A percentile compares a stretch with the other conserved stretches of the same genome.
Evolutionary conservation across 176 grass and related monocot genomes (phyloP).

Genomic region (Rhynchospora pubera): DNA sequence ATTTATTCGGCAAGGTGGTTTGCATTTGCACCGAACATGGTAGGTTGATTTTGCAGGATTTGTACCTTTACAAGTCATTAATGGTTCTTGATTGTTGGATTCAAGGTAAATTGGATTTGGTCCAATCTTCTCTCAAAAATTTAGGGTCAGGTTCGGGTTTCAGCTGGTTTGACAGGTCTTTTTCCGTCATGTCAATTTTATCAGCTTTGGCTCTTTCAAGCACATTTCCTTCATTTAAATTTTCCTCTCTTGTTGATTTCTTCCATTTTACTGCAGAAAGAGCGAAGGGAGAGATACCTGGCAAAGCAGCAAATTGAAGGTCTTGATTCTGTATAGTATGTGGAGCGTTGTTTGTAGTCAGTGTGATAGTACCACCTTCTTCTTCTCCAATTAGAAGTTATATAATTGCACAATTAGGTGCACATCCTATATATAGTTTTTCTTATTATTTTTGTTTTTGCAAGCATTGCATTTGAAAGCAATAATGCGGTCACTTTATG

Average conservation of each 20-base stretch:
- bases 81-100: not conserved
- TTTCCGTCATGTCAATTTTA: not conserved
- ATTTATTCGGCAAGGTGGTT: not conserved
- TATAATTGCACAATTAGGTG: not conserved
- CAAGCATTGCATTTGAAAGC: constrained; percentile 17
- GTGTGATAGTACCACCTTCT: constrained; percentile 13
- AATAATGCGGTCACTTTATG: constrained; percentile 38
- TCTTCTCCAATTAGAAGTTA: not conserved
- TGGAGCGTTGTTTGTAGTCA: constrained; percentile 7
- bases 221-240: not conserved
- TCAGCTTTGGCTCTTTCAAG: constrained; percentile 5
- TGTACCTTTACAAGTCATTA: not conserved
- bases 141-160: not conserved
- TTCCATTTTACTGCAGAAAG: constrained; percentile 52
- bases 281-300: constrained; percentile 93
- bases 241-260: not conserved
- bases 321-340: constrained; percentile 69
- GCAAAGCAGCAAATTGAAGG: constrained; percentile 80
- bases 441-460: constrained; percentile 26
- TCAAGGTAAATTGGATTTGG: not conserved
- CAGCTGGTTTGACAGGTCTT: not conserved
- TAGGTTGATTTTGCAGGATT: constrained; percentile 12
- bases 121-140: not conserved
- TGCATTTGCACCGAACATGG: not conserved
- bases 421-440: not conserved